Conservation (phyloP, 495 filamentous ascomycete genomes). For the Astrothelium subdiscretum region DNA sequence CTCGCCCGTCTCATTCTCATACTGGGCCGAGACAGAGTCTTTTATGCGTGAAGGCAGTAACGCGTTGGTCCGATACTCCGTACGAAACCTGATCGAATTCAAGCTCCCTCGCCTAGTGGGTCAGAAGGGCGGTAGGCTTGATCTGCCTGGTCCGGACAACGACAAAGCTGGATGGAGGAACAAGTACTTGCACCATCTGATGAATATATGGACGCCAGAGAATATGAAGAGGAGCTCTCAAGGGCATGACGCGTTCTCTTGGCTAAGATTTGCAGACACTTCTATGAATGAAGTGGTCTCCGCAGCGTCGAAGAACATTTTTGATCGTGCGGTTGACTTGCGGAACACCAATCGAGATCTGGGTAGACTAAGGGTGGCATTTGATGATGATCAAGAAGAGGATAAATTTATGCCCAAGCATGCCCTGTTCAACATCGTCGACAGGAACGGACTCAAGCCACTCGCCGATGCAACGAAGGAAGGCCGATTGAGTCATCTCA, state of each 20-base stretch:
- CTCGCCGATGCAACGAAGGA: slow-evolving; percentile 60
- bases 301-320: slow-evolving; percentile 48
- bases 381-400: slow-evolving; percentile 52
- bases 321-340: slow-evolving; percentile 53
- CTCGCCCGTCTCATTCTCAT: slow-evolving; percentile 68
- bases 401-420: slow-evolving; percentile 50
- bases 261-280: slow-evolving; percentile 74
- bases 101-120: slow-evolving; percentile 68
- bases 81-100: slow-evolving; percentile 76
- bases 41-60: slow-evolving; percentile 81
- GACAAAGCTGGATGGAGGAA: slow-evolving; percentile 59
- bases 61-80: slow-evolving; percentile 76
- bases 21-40: slow-evolving; percentile 88
- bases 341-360: slow-evolving; percentile 35
- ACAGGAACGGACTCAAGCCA: slow-evolving; percentile 53
- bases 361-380: slow-evolving; percentile 39
- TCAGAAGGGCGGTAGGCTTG: slow-evolving; percentile 60
- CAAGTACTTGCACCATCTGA: slow-evolving; percentile 60
- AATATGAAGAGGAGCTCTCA: slow-evolving; percentile 52
- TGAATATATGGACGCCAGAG: slow-evolving; percentile 83
- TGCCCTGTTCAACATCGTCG: slow-evolving; percentile 67
- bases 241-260: slow-evolving; percentile 63
- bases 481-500: slow-evolving; percentile 59
- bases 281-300: slow-evolving; percentile 60
- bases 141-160: slow-evolving; percentile 67